A percentile compares a stretch with the other conserved stretches of the same genome.
Evolutionary conservation across 495 filamentous ascomycete genomes (phyloP).

Genomic region (Beverwykella pulmonaria): DNA sequence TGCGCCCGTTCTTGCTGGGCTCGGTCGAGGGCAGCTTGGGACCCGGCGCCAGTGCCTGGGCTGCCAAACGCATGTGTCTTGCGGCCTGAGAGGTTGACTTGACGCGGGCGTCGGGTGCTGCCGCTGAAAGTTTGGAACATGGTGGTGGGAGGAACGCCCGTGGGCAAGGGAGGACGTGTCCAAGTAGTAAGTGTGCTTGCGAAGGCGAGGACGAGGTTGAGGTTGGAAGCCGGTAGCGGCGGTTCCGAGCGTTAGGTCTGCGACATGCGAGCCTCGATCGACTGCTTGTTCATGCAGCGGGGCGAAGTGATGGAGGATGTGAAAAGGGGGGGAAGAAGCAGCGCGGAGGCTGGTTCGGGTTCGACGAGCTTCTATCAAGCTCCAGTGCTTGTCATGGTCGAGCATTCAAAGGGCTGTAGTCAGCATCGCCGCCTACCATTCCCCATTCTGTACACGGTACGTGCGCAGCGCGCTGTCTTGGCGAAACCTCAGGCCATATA

Average conservation of each 20-base stretch:
- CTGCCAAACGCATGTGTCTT: constrained; percentile 72
- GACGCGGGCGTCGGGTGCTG: constrained; percentile 77
- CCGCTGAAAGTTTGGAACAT: constrained; percentile 96
- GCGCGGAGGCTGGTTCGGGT: not conserved
- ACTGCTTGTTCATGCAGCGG: not conserved
- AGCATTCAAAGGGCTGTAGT: constrained; percentile 1
- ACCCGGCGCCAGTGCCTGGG: constrained; percentile 53
- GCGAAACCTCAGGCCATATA: not conserved
- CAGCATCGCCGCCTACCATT: constrained; percentile 11
- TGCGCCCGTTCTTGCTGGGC: constrained; percentile 81
- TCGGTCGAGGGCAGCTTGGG: constrained; percentile 75
- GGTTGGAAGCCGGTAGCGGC: not conserved
- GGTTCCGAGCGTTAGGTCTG: not conserved
- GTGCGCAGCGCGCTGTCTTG: not conserved
- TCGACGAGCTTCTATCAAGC: constrained; percentile 18
- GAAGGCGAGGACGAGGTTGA: not conserved
- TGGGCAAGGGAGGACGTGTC: not conserved
- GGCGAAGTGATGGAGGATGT: too few species aligned
- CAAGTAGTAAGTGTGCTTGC: not conserved
- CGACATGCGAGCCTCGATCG: not conserved
- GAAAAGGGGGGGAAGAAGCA: not conserved
- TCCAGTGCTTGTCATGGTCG: constrained; percentile 3
- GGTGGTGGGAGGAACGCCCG: constrained; percentile 3
- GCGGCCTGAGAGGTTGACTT: constrained; percentile 93
- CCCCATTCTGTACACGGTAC: not conserved